Evolutionary conservation across 2,329 filamentous ascomycete genomes (phyloP).

Genomic region (Monosporascus sp.): DNA sequence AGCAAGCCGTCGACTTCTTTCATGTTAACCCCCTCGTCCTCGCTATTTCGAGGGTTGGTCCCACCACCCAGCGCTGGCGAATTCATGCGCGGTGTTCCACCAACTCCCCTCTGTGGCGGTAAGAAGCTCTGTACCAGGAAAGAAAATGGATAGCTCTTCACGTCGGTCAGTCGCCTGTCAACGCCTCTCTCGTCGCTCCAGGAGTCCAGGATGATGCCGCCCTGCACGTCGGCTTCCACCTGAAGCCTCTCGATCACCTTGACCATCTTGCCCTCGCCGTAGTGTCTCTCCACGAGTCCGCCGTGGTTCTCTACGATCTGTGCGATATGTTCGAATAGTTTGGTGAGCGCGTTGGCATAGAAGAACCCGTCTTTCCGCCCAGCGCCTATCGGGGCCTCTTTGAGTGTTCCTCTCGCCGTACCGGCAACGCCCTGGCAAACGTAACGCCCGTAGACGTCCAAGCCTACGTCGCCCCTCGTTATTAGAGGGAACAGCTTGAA

Average conservation of each 20-base stretch:
- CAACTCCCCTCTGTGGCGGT: conserved; percentile 58
- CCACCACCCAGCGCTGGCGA: conserved; percentile 65
- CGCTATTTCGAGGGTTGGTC: conserved; percentile 56
- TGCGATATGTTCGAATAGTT: conserved; percentile 94
- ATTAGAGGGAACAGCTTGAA: conserved; percentile 98
- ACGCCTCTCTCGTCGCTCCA: conserved; percentile 88
- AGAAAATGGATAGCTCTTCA: conserved; percentile 96
- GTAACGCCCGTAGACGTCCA: conserved; percentile 93
- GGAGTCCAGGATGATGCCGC: conserved; percentile 89
- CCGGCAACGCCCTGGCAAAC: conserved; percentile 92
- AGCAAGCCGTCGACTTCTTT: conserved; percentile 87
- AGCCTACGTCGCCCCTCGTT: conserved; percentile 76
- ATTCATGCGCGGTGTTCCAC: conserved; percentile 61
- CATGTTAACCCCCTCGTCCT: conserved; percentile 94
- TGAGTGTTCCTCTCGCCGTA: conserved; percentile 74
- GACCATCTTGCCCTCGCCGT: conserved; percentile 88
- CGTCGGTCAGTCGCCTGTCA: conserved; percentile 82
- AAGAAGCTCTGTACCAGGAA: conserved; percentile 95
- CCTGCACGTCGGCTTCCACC: conserved; percentile 91
- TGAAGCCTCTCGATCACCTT: conserved; percentile 90
- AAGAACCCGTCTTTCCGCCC: conserved; percentile 76
- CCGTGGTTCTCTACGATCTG: conserved; percentile 94
- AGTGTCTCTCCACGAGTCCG: conserved; percentile 86
- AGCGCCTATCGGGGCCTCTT: conserved; percentile 55
- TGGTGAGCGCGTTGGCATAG: conserved; percentile 85